Evolutionary conservation across 352 stramenopile genomes (phyloP), one percentile per base, ranked within the genome.

Genomic region (Phytophthora ramorum): DNA sequence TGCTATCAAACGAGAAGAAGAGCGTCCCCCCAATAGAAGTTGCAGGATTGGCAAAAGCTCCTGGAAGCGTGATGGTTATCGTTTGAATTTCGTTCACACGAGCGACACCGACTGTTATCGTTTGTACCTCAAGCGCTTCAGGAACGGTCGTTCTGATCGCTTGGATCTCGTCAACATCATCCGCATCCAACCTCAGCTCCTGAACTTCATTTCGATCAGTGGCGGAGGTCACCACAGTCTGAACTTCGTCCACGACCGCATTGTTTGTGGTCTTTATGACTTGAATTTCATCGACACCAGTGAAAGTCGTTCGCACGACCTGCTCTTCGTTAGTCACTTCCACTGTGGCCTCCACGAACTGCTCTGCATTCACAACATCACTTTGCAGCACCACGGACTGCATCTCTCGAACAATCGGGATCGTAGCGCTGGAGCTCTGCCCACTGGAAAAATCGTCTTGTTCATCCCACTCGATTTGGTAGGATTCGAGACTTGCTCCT

Each of bases 301-400:
- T 83, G 32, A 97, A 95, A 3, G 68, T 76, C 1, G 85, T 98
- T 10, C 94, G 93, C 2, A 99, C 88, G 7, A 96, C 96, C 68
- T 99, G 96, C 7, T 96, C 74, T 70, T 99, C 97, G 67, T 99
- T 99, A 14, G 84, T 96, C 12, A 99, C 97, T 54, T 96, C 80
- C 8, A 98, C 92, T 0, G 93, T 98, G 0, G 91, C 95, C 63
- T 97, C 83, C 6, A 99, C 89, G 47, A 90, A 90, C 62, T 99
- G 97, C 47, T 98, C 90, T 75, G 98, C 97, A 45, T 96, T 93
- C 5, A 97, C 76, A 7, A 98, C 83, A 20, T 90, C 76, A 16
- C 69, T 87, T 22, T 80, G 81, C 4, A 98, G 58, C 14, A 86
- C 75, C 13, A 99, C 34, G 2, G 82, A 80, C 57, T 99, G 92